Evolutionary conservation across 306 rosid genomes (phyloP).

Genomic region (Lathyrus aphaca): DNA sequence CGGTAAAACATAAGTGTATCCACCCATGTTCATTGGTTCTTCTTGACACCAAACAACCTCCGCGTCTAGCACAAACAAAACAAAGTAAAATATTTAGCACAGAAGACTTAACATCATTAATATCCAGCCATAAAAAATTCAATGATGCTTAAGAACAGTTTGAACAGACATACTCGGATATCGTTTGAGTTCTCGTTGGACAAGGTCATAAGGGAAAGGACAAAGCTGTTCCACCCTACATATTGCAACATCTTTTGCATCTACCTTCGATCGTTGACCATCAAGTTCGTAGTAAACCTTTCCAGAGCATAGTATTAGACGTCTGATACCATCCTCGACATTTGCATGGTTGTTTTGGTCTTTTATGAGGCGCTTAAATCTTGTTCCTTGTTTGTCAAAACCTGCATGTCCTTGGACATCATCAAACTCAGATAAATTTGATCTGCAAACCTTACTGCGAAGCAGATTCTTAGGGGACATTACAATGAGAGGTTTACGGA

Average conservation of each 20-base stretch:
- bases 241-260: constrained; percentile 82
- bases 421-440: constrained; percentile 90
- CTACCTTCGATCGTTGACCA: constrained; percentile 64
- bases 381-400: constrained; percentile 94
- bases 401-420: constrained; percentile 95
- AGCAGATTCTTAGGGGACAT: constrained; percentile 95
- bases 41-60: constrained; percentile 98
- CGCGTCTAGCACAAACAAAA: constrained; percentile 64
- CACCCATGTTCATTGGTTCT: constrained; percentile 99
- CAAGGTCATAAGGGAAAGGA: constrained; percentile 90
- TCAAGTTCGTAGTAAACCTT: constrained; percentile 95
- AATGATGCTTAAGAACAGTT: not conserved
- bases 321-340: constrained; percentile 79
- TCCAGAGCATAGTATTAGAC: constrained; percentile 86
- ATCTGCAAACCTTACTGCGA: constrained; percentile 84
- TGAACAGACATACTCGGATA: constrained; percentile 76
- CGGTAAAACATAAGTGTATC: constrained; percentile 63
- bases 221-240: constrained; percentile 96
- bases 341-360: constrained; percentile 79
- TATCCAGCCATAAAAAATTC: not conserved
- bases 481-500: constrained; percentile 88
- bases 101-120: not conserved
- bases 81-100: not conserved
- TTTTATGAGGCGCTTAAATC: constrained; percentile 92
- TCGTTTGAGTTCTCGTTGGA: constrained; percentile 85